Base-by-base conservation (phyloP, 2,329 filamentous ascomycete species). In the Penicillium sp. region DNA sequence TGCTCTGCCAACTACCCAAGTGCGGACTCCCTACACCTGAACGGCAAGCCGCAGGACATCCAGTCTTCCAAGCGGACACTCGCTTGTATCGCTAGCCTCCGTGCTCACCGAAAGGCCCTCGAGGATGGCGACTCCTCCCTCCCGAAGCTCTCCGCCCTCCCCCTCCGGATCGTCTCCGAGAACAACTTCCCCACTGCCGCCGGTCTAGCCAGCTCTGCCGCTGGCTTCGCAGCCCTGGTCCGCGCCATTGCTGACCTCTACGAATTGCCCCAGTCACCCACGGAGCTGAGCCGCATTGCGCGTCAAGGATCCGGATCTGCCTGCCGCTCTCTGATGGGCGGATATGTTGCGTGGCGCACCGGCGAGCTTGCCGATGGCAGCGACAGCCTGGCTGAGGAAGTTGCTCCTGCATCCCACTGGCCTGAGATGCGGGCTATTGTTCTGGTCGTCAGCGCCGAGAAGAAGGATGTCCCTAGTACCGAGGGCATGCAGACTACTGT, bases 101-200 rank as follows among this genome's bases (percentile, higher is more conserved):
- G 92, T 50, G 71, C 83, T 44, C 83, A 93, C 38, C 87, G 93
- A 54, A 79, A 83, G 44, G 77, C 82, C 19, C 78, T 97, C 64
- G 93, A 99, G 72, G 76, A 77, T 30, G 72, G 79, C 53, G 77
- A 95, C 68, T 62, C 83, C 0, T 83, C 82, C 18, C 80, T 95
- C n/a, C 89, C 92, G 36, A 89, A 88, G 71, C 83, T 99, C 49
- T 88, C 89, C 10, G 68, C 78, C 43, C 78, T 87, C 64, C 83
- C 88, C 29, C 82, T 99, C 54, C 87, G 86, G 62, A 86, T 99
- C 58, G 90, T 96, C 49, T 93, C 88, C 49, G 88, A 93, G 76
- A 99, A 99, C 80, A 99, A 99, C 80, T 99, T 99, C 80, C 93
- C 93, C 56, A 99, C 93, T 2, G 93, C 93, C 22, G 93, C 93